A percentile compares a stretch with the other conserved stretches of the same genome.
Conservation (phyloP, 164 flowering plant genomes). For the Vitis amurensis region DNA sequence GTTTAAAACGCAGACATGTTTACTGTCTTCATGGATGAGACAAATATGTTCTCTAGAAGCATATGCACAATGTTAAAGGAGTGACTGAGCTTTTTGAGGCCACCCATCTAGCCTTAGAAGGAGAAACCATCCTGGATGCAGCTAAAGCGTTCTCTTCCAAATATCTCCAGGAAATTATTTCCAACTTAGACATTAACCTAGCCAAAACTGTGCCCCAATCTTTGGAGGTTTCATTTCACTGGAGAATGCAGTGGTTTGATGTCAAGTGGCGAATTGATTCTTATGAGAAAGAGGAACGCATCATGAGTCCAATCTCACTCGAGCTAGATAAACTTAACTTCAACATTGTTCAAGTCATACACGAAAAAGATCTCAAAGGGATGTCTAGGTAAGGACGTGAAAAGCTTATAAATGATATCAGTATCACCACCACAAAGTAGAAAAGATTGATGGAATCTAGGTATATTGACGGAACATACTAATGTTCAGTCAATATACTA, state of each 20-base stretch:
- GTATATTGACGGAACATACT: no score
- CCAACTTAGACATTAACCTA: slow-evolving; percentile 10
- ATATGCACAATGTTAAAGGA: slow-evolving; percentile 16
- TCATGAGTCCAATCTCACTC: slow-evolving; percentile 12
- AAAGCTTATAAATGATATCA: no score
- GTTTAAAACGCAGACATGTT: slow-evolving; percentile 29
- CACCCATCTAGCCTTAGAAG: slow-evolving; percentile 29
- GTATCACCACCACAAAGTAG: no score
- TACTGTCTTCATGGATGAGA: slow-evolving; percentile 24
- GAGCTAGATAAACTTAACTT: slow-evolving; percentile 44
- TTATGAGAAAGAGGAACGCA: slow-evolving; percentile 13
- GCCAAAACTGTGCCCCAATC: slow-evolving; percentile 21
- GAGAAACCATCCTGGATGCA: slow-evolving; percentile 28
- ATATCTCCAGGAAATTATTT: slow-evolving; percentile 8
- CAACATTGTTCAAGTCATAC: slow-evolving; percentile 41
- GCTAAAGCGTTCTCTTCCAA: slow-evolving; percentile 22
- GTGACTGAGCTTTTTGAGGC: slow-evolving; percentile 43
- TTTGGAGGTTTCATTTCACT: slow-evolving; percentile 34
- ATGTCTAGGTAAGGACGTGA: slow-evolving; percentile 24
- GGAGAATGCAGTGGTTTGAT: slow-evolving; percentile 37
- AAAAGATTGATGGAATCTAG: not conserved
- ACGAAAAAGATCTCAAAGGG: slow-evolving; percentile 29
- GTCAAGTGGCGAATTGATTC: slow-evolving; percentile 30
- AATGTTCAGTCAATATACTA: no score
- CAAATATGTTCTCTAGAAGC: slow-evolving; percentile 18